phyloP scores from a whole-genome alignment of 805 yeast genomes.

The Kluyveromyces dobzhanskii region DNA sequence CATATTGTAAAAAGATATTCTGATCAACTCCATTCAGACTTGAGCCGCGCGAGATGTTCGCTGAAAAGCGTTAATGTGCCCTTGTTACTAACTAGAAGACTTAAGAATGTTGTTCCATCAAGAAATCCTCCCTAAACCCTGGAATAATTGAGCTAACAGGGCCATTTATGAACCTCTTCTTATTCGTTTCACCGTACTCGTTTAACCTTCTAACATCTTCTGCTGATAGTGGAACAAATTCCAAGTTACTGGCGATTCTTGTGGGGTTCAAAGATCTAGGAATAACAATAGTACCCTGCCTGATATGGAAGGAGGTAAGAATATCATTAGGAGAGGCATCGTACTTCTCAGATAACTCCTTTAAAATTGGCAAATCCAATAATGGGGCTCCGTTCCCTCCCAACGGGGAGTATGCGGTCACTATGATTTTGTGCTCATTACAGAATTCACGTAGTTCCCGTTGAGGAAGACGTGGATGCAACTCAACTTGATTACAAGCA shows the following conservation, averaged over 20 bases:
- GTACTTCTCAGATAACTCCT: conserved; percentile 50
- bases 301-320: conserved; percentile 53
- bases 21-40: too few species aligned
- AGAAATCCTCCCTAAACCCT: conserved; percentile 13
- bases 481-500: conserved; percentile 53
- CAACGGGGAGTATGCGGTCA: conserved; percentile 54
- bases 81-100: too few species aligned
- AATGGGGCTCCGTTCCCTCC: conserved; percentile 64
- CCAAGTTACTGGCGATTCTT: conserved; percentile 42
- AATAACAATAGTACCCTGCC: conserved; percentile 50
- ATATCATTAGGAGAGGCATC: conserved; percentile 46
- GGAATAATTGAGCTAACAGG: conserved; percentile 22
- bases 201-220: conserved; percentile 36
- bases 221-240: conserved; percentile 31
- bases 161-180: conserved; percentile 28
- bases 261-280: conserved; percentile 67
- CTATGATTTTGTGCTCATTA: conserved; percentile 41
- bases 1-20: too few species aligned
- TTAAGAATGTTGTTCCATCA: not conserved
- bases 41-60: too few species aligned
- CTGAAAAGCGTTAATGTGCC: too few species aligned
- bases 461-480: conserved; percentile 69
- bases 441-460: conserved; percentile 45
- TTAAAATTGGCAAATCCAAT: conserved; percentile 40
- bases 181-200: conserved; percentile 24